phyloP scores from a whole-genome alignment of 2,329 filamentous ascomycete species.

The Cladorrhinum sp. region DNA sequence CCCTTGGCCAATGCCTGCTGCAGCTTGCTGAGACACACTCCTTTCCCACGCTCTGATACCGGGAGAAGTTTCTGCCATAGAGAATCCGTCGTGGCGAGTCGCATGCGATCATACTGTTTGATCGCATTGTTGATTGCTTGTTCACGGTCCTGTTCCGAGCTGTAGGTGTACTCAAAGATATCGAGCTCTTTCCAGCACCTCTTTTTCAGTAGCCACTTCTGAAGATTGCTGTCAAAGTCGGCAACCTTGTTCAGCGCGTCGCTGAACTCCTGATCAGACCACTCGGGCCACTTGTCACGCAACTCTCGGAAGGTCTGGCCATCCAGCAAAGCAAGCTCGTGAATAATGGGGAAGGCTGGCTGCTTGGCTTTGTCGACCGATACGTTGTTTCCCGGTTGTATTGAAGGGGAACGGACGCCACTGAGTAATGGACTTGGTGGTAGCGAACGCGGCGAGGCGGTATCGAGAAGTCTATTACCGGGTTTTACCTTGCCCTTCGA shows the following conservation, averaged over 20 bases:
- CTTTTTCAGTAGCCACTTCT: slow-evolving; percentile 56
- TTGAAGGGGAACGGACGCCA: slow-evolving; percentile 52
- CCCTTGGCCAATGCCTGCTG: slow-evolving; percentile 58
- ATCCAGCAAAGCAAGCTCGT: slow-evolving; percentile 57
- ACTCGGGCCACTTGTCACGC: slow-evolving; percentile 47
- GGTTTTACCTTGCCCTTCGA: slow-evolving; percentile 31
- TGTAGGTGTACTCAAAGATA: slow-evolving; percentile 60
- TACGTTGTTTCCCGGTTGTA: slow-evolving; percentile 48
- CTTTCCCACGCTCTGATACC: slow-evolving; percentile 56
- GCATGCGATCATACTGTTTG: slow-evolving; percentile 56
- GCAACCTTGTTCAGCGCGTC: slow-evolving; percentile 57
- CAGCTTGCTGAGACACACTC: slow-evolving; percentile 59
- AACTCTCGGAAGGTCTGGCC: slow-evolving; percentile 47
- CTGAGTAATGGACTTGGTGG: slow-evolving; percentile 57
- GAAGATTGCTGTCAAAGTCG: slow-evolving; percentile 45
- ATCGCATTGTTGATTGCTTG: slow-evolving; percentile 60
- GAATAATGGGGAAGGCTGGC: slow-evolving; percentile 50
- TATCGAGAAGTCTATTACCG: slow-evolving; percentile 45
- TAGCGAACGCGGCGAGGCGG: slow-evolving; percentile 41
- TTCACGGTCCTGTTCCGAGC: slow-evolving; percentile 53
- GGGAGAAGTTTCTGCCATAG: slow-evolving; percentile 62
- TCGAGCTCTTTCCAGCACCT: slow-evolving; percentile 62
- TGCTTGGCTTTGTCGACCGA: slow-evolving; percentile 49
- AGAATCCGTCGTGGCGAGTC: slow-evolving; percentile 53
- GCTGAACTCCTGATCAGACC: slow-evolving; percentile 50